A percentile compares a stretch with the other conserved stretches of the same genome.
These are phyloP conservation scores for Penicillium freii DNA, from an alignment of 2,329 filamentous ascomycete species.

Conservation along the genomic window DNA sequence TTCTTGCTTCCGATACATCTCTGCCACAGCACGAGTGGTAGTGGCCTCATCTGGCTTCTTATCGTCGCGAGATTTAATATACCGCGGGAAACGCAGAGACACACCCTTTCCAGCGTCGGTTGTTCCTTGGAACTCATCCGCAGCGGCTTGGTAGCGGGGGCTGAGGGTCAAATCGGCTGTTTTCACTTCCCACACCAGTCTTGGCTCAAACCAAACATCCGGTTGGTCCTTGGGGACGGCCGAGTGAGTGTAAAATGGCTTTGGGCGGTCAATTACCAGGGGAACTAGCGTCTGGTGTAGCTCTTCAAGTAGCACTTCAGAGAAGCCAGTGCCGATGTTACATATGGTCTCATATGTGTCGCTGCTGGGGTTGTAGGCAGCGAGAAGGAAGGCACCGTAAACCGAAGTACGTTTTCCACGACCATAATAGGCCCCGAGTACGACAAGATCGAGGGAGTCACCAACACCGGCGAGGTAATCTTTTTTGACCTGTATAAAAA, in stretches of 20 bases:
- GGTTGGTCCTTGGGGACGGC: constrained; percentile 85
- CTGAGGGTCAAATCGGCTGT: constrained; percentile 92
- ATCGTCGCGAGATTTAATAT: constrained; percentile 87
- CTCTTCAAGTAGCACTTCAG: constrained; percentile 87
- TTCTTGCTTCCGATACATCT: constrained; percentile 97
- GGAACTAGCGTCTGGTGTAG: constrained; percentile 72
- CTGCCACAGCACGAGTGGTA: constrained; percentile 77
- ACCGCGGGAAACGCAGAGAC: constrained; percentile 84
- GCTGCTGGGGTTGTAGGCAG: constrained; percentile 78
- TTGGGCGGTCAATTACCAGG: constrained; percentile 81
- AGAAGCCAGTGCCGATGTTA: constrained; percentile 98
- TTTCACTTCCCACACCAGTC: constrained; percentile 95
- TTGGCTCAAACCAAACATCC: constrained; percentile 97
- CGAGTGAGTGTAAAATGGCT: constrained; percentile 91
- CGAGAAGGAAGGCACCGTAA: constrained; percentile 92
- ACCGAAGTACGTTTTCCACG: constrained; percentile 93
- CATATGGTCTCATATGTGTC: constrained; percentile 93
- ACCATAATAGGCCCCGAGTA: constrained; percentile 89
- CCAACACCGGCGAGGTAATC: constrained; percentile 93
- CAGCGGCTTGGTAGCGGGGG: constrained; percentile 89
- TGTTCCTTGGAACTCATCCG: constrained; percentile 72
- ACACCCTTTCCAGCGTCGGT: constrained; percentile 72
- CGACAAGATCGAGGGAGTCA: constrained; percentile 93
- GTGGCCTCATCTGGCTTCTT: constrained; percentile 95
- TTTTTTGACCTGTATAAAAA: constrained; percentile 73